phyloP scores from a whole-genome alignment of 1,284 basidiomycete genomes.

The Trichosporon ovoides region DNA sequence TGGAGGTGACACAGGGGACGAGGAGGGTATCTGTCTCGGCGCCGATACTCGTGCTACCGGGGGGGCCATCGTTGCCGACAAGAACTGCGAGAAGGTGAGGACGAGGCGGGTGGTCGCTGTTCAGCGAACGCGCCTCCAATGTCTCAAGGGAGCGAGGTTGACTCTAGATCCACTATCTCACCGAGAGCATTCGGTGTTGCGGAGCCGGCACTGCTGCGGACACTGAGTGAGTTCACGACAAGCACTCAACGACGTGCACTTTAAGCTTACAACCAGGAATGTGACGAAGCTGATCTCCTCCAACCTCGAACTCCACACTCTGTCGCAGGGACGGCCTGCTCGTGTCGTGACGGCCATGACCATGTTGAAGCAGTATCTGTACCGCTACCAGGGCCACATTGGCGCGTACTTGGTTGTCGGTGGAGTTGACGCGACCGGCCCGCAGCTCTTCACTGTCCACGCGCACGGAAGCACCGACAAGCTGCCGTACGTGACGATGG shows the following conservation, averaged over 20 bases:
- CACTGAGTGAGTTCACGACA: constrained; percentile 58
- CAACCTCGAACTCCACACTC: constrained; percentile 82
- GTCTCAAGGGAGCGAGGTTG: constrained; percentile 1
- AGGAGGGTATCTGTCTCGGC: constrained; percentile 88
- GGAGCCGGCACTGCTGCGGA: constrained; percentile 98
- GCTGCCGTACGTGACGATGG: constrained; percentile 98
- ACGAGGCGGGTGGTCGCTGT: neutral
- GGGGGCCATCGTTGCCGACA: constrained; percentile 94
- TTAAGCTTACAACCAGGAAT: constrained; percentile 52
- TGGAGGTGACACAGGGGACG: constrained; percentile 52
- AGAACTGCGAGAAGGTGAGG: constrained; percentile 96
- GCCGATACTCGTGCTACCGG: constrained; percentile 96
- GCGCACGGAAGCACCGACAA: constrained; percentile 99
- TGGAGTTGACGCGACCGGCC: constrained; percentile 85
- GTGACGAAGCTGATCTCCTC: constrained; percentile 87
- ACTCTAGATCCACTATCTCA: constrained; percentile 88
- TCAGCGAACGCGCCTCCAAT: neutral
- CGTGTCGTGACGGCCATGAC: constrained; percentile 96
- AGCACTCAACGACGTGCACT: too few species aligned
- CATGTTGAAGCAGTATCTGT: constrained; percentile 87
- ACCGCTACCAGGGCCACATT: constrained; percentile 83
- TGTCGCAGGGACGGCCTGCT: constrained; percentile 79
- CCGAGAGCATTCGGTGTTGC: constrained; percentile 91
- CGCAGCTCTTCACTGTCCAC: constrained; percentile 92
- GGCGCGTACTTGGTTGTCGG: constrained; percentile 97